These are phyloP conservation scores for Aureobasidium sp. DNA, from an alignment of 2,329 filamentous ascomycete genomes.

Conservation along the genomic window DNA sequence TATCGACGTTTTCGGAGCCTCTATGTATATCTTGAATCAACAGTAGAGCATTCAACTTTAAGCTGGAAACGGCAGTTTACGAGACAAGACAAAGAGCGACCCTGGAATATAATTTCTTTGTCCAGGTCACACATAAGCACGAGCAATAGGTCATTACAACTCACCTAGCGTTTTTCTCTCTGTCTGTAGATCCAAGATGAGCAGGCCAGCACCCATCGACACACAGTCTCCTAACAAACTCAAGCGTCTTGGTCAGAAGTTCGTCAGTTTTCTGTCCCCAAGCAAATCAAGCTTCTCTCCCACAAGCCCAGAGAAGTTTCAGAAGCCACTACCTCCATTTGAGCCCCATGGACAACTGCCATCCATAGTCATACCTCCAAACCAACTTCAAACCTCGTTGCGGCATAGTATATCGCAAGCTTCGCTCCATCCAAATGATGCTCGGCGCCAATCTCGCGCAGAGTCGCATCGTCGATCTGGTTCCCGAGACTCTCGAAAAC, in stretches of 20 bases:
- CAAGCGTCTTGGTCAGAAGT: not conserved
- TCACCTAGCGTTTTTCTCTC: not conserved
- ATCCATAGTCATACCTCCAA: not conserved
- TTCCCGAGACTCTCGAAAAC: not conserved
- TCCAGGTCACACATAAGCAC: not conserved
- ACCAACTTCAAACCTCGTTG: not conserved
- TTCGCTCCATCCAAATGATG: not conserved
- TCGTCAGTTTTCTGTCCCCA: not conserved
- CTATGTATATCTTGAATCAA: no score
- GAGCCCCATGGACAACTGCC: not conserved
- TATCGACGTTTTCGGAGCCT: no score
- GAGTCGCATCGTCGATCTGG: not conserved
- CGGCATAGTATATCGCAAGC: not conserved
- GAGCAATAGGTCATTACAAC: not conserved
- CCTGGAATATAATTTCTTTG: not conserved
- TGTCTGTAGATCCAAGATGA: not conserved
- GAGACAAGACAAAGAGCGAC: not conserved
- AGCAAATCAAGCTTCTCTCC: not conserved
- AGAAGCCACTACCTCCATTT: not conserved
- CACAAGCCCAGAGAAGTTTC: not conserved
- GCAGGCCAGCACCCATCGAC: not conserved
- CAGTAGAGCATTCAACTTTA: not conserved
- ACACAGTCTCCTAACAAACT: not conserved
- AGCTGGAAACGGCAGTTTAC: not conserved
- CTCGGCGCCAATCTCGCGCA: not conserved